Evolutionary conservation across 768 basidiomycete genomes (phyloP).

Genomic region (Termitomyces sp.): DNA sequence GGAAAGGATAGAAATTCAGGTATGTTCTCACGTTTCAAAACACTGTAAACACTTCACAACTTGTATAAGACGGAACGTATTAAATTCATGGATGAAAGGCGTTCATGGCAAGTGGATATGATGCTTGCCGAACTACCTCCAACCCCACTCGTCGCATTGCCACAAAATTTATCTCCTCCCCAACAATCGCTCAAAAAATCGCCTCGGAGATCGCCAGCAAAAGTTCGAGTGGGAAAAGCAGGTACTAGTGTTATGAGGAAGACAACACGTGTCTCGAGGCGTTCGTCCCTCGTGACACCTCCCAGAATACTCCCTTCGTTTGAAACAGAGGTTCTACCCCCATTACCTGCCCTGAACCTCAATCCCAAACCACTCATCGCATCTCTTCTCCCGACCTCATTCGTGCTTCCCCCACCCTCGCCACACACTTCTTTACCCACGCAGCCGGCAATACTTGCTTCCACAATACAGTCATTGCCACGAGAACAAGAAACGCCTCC

Average conservation of each 20-base stretch:
- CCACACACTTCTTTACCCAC: constrained; percentile 61
- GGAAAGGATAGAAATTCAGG: constrained; percentile 65
- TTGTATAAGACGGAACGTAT: constrained; percentile 49
- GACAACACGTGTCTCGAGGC: constrained; percentile 37
- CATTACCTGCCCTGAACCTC: constrained; percentile 26
- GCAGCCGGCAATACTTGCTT: constrained; percentile 32
- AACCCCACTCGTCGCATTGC: constrained; percentile 24
- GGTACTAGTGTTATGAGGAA: constrained; percentile 33
- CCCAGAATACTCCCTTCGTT: constrained; percentile 29
- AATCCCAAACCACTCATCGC: constrained; percentile 34
- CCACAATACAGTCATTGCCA: constrained; percentile 15
- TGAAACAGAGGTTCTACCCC: constrained; percentile 35
- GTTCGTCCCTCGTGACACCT: constrained; percentile 37
- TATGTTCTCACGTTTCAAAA: constrained; percentile 18
- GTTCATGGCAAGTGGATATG: constrained; percentile 63
- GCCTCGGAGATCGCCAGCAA: constrained; percentile 35
- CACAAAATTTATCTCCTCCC: not conserved
- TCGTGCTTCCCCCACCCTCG: constrained; percentile 75
- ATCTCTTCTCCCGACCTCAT: constrained; percentile 60
- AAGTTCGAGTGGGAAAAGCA: constrained; percentile 44
- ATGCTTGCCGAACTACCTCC: constrained; percentile 56
- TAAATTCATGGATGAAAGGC: constrained; percentile 60
- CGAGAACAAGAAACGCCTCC: constrained; percentile 8
- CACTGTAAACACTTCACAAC: not conserved
- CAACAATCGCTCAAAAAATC: constrained; percentile 20